Evolutionary conservation across 805 yeast species (phyloP).

Genomic region (Saccharomycopsis fibuligera): DNA sequence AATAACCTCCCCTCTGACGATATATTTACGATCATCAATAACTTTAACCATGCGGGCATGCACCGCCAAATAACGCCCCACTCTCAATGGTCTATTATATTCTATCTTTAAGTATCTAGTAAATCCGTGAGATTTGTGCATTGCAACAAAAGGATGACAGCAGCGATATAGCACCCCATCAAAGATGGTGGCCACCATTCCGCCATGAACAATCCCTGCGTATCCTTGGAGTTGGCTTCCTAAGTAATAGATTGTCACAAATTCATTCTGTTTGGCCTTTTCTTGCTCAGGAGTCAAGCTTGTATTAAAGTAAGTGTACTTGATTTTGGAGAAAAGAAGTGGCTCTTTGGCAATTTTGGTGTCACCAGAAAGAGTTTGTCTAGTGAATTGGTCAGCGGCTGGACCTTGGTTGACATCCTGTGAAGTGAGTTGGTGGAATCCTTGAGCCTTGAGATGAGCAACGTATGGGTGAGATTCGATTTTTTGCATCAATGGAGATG

Average conservation of each 20-base stretch:
- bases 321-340: background rate
- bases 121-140: slow-evolving; percentile 1
- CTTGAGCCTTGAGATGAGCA: background rate
- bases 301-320: too few species aligned
- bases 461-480: slow-evolving; percentile 11
- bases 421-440: background rate
- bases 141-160: slow-evolving; percentile 6
- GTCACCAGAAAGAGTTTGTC: slow-evolving; percentile 1
- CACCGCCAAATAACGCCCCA: too few species aligned
- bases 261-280: slow-evolving; percentile 32
- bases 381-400: slow-evolving; percentile 1
- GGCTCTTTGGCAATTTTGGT: slow-evolving; percentile 4
- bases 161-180: slow-evolving; percentile 12
- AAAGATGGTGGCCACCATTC: slow-evolving; percentile 61
- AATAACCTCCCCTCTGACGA: too few species aligned
- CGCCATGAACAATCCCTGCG: slow-evolving; percentile 74
- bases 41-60: too few species aligned
- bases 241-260: slow-evolving; percentile 61
- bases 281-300: too few species aligned
- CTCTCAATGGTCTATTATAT: too few species aligned
- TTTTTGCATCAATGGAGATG: too few species aligned
- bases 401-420: too few species aligned
- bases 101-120: slow-evolving; percentile 9
- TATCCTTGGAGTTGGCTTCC: slow-evolving; percentile 62
- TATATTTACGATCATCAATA: too few species aligned